phyloP scores from a whole-genome alignment of 331 rosid species.

The Cydonia oblonga region DNA sequence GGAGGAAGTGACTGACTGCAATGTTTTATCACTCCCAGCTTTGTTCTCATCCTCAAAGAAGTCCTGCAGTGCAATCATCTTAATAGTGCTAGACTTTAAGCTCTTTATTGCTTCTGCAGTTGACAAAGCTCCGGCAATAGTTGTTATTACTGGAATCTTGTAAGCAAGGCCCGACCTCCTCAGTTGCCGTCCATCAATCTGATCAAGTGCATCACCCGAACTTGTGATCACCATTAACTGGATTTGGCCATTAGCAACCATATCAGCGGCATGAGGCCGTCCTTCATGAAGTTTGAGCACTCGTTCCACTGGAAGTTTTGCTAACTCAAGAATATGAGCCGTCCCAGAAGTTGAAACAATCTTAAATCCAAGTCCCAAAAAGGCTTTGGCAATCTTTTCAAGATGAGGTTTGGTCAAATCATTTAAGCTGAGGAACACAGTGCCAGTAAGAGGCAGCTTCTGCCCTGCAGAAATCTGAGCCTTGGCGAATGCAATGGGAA shows the following conservation, averaged over 20 bases:
- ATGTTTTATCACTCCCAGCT: constrained; percentile 11
- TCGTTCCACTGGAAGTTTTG: constrained; percentile 52
- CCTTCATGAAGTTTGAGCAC: constrained; percentile 95
- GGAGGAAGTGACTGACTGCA: constrained; percentile 21
- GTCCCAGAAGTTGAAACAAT: constrained; percentile 92
- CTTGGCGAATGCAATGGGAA: constrained; percentile 84
- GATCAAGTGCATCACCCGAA: constrained; percentile 84
- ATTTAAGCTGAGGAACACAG: constrained; percentile 79
- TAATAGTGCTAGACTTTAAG: constrained; percentile 47
- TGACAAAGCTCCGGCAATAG: constrained; percentile 87
- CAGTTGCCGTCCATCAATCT: constrained; percentile 77
- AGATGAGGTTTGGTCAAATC: constrained; percentile 86
- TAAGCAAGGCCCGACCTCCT: constrained; percentile 83
- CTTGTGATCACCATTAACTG: constrained; percentile 96
- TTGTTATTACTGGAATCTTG: constrained; percentile 88
- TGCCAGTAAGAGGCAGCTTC: constrained; percentile 72
- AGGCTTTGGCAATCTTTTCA: constrained; percentile 65
- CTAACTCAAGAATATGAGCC: constrained; percentile 51
- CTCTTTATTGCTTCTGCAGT: constrained; percentile 88
- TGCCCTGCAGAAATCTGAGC: constrained; percentile 96
- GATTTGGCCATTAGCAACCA: constrained; percentile 86
- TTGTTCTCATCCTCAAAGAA: constrained; percentile 28
- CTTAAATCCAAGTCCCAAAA: constrained; percentile 47
- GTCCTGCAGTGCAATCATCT: constrained; percentile 88
- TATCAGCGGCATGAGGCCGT: constrained; percentile 90